Base-by-base conservation (phyloP, 805 yeast genomes). In the Candida endomychidarum region DNA sequence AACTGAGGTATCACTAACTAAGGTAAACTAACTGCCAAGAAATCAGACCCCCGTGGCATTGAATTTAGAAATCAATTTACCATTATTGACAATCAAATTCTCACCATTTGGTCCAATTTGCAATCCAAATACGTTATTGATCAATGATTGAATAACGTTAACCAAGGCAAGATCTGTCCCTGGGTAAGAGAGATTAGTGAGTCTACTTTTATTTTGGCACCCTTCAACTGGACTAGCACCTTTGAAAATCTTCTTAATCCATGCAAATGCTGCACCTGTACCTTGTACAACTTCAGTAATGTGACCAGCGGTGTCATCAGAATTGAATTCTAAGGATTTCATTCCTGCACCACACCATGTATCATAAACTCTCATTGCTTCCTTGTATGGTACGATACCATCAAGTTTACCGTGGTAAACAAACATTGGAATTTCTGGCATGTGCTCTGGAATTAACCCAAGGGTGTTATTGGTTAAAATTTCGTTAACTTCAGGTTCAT, bases 131-230 rank as follows among this genome's bases (percentile, higher is more conserved):
- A 38, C 14, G 15, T 29, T 38, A 6, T 2, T 6, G 20, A 42
- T n/a, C 6, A 34, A 17, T 10, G 30, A 33, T n/a, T 17, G 15
- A 7, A 42, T 28, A 19, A 34, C 8, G 19, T 8, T 20, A n/a
- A 9, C 10, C 14, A 42, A 11, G 12, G 28, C 11, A 3, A 11
- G 5, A 21, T 41, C 28, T 44, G 38, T 39, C 69, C 63, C 41
- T 66, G 58, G 49, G 64, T 55, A 53, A 63, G 78, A 41, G 70
- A 84, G 31, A 64, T 63, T 56, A 52, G 64, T 9, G 59, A 58
- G 45, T 70, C 81, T 45, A 63, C 59, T 82, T 77, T 79, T 49
- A 65, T 61, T 73, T 75, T 70, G 21, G 25, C 45, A 44, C 2
- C 60, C 58, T 2, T 34, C 12, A 11, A 50, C 42, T 2, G 52